These are phyloP conservation scores for Quercus variabilis DNA, from an alignment of 306 rosid genomes.

Conservation along the genomic window DNA sequence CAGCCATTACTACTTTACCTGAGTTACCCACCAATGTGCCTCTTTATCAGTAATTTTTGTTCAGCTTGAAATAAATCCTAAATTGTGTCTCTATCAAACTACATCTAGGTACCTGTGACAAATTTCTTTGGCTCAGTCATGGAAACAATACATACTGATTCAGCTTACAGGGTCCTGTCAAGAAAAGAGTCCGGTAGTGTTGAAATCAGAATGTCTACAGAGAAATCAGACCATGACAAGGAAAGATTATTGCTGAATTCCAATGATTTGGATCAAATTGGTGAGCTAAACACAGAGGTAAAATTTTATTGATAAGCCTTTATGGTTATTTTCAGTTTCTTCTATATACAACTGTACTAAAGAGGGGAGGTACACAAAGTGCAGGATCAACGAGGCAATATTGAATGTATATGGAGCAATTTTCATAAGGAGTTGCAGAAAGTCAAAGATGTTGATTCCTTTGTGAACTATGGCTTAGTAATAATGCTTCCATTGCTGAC, in stretches of 20 bases:
- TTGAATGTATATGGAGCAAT: slow-evolving; percentile 39
- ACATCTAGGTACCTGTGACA: slow-evolving; percentile 77
- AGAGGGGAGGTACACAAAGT: slow-evolving; percentile 23
- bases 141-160: slow-evolving; percentile 89
- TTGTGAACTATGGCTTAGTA: slow-evolving; percentile 65
- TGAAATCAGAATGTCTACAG: slow-evolving; percentile 27
- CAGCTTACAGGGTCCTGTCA: slow-evolving; percentile 51
- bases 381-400: slow-evolving; percentile 47
- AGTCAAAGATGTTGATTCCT: slow-evolving; percentile 50
- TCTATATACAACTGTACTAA: slow-evolving; percentile 11
- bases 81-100: neutral
- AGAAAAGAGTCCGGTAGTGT: slow-evolving; percentile 15
- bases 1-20: neutral
- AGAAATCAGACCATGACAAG: slow-evolving; percentile 23
- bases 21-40: neutral
- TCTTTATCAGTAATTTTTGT: too few species aligned
- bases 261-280: slow-evolving; percentile 27
- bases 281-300: slow-evolving; percentile 41
- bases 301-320: slow-evolving; percentile 4
- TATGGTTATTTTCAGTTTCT: neutral
- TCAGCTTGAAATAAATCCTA: neutral
- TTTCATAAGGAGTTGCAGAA: slow-evolving; percentile 34
- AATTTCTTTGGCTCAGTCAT: slow-evolving; percentile 96
- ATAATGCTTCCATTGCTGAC: slow-evolving; percentile 63
- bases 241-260: slow-evolving; percentile 36